Percentiles rank a stretch among this genome's conserved stretches.
Conservation (phyloP, 257 asterid species). For the Nemophila menziesii region DNA sequence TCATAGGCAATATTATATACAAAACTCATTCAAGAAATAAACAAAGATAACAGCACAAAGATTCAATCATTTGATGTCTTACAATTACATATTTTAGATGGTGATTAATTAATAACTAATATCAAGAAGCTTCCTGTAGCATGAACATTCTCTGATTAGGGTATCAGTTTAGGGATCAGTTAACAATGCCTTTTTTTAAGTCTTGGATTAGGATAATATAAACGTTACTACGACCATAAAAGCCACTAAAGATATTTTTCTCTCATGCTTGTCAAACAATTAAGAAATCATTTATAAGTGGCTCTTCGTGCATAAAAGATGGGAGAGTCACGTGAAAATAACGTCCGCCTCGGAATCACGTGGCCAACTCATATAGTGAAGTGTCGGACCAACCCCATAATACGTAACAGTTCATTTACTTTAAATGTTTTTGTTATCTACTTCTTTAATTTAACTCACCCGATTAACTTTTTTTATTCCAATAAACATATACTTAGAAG, state of each 20-base stretch:
- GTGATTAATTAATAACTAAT: conserved; percentile 3
- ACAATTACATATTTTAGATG: background rate
- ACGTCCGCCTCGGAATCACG: conserved; percentile 74
- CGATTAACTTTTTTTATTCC: too few relatives aligned
- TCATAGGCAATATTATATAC: too few relatives aligned
- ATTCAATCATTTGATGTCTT: conserved; percentile 16
- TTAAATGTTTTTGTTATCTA: too few relatives aligned
- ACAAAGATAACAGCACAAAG: background rate
- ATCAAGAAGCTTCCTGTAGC: conserved; percentile 19
- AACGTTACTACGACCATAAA: conserved; percentile 1
- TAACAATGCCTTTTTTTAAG: conserved; percentile 38
- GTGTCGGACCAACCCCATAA: conserved; percentile 26
- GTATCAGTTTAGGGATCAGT: conserved; percentile 86
- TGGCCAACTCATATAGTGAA: conserved; percentile 66
- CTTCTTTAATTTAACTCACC: background rate
- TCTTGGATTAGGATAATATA: conserved; percentile 33
- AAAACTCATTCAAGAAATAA: too few relatives aligned
- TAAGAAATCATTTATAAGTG: conserved; percentile 24
- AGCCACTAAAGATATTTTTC: background rate
- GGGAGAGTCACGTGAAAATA: conserved; percentile 70
- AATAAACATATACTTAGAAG: too few relatives aligned
- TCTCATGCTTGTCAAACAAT: background rate
- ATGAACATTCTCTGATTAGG: conserved; percentile 47
- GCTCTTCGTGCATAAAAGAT: conserved; percentile 27
- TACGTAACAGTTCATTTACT: too few relatives aligned